Evolutionary conservation across 2,329 filamentous ascomycete species (phyloP), one percentile per base, ranked within the genome.

Genomic region (Diaporthe destruens): DNA sequence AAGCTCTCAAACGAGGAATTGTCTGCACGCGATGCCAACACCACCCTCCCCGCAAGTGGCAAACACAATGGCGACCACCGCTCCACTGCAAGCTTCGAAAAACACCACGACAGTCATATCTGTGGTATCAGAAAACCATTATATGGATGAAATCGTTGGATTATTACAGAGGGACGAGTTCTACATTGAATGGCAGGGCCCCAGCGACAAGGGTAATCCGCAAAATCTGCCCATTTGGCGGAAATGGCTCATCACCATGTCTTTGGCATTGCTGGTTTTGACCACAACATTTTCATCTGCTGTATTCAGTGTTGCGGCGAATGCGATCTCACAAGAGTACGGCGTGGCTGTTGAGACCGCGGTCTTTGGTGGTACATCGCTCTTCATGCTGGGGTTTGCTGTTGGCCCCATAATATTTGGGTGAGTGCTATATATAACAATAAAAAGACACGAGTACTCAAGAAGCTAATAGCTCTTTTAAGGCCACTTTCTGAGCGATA

Each of bases 401-500:
- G 18, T 56, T 56, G 54, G 54, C 5, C 54, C 54, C 18, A 56
- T 56, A n/a, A n/a, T 56, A 34, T 56, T 56, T 36, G 54, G 54
- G 54, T 56, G 29, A 56, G 54, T 36, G 20, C 34, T 56, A 7
- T 5, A 29, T 36, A 9, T 18, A 6, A 36, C 8, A 36, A 36
- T 18, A 56, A 23, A 3, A 56, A 11, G 29, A 36, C 6, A 14
- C 29, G 3, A 34, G 6, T n/a, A 34, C 8, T 36, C 54, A n/a
- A 6, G 54, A 36, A 18, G 16, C 29, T 56, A 9, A 56, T 18
- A 36, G 29, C n/a, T 9, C 20, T 36, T 56, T 14, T 1, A 36
- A 56, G 54, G 54, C 54, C 54, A 56, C 23, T 56, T 56, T 56
- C 54, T 36, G 54, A 56, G 54, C 54, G 54, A 36, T 56, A 56